A percentile compares a stretch with the other conserved stretches of the same genome.
phyloP scores from a whole-genome alignment of 495 filamentous ascomycete species.

The Penicillium dipodomyicola region DNA sequence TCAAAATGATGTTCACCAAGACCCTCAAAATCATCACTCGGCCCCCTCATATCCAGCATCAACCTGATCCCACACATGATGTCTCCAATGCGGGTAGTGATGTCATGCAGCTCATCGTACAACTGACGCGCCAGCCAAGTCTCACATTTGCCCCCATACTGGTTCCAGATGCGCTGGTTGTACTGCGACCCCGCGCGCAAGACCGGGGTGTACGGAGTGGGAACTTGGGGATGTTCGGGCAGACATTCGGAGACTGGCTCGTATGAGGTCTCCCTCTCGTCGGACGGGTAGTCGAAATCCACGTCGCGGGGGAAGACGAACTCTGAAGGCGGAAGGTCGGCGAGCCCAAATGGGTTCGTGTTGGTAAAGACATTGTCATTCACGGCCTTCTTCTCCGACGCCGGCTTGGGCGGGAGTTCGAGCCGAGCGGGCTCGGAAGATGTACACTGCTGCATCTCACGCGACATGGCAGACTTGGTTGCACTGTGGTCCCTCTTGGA shows the following conservation, averaged over 20 bases:
- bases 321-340: background rate
- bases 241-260: background rate
- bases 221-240: background rate
- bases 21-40: background rate
- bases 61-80: background rate
- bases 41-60: background rate
- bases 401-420: background rate
- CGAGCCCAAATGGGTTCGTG: background rate
- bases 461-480: background rate
- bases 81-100: background rate
- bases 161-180: background rate
- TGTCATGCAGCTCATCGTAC: background rate
- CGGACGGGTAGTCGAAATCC: background rate
- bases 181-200: background rate
- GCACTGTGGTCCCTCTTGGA: background rate
- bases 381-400: background rate
- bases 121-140: background rate
- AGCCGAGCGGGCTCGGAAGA: too few relatives aligned
- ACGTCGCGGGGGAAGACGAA: background rate
- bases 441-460: background rate
- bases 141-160: background rate
- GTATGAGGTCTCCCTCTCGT: background rate
- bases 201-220: background rate
- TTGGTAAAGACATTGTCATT: background rate
- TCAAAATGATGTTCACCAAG: background rate